Evolutionary conservation across 2,329 filamentous ascomycete species (phyloP).

Genomic region (Colletotrichum liaoningense): DNA sequence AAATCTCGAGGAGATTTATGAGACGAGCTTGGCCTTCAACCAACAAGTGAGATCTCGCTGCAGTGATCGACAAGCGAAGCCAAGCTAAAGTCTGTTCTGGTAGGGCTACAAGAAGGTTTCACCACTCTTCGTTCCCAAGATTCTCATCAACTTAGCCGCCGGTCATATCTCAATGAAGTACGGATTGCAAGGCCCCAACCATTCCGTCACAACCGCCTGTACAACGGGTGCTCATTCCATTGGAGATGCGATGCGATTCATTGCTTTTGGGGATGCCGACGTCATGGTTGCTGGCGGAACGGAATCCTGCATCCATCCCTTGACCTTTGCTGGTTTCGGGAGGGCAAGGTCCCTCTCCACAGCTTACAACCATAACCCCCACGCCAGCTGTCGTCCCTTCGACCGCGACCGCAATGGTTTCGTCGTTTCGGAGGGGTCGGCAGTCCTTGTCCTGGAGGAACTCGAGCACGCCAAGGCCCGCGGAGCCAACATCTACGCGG

Average conservation of each 20-base stretch:
- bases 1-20: constrained; percentile 90
- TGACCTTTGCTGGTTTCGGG: constrained; percentile 92
- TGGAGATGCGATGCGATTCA: constrained; percentile 92
- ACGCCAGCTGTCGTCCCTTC: constrained; percentile 84
- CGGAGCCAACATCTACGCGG: constrained; percentile 86
- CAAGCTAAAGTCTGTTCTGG: constrained; percentile 32
- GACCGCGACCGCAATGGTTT: constrained; percentile 85
- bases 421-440: constrained; percentile 92
- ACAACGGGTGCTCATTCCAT: constrained; percentile 96
- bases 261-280: constrained; percentile 89
- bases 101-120: constrained; percentile 94
- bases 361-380: constrained; percentile 78
- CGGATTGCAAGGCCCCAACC: constrained; percentile 91
- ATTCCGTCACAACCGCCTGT: constrained; percentile 92
- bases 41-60: constrained; percentile 67
- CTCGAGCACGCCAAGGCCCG: constrained; percentile 85
- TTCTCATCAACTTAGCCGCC: constrained; percentile 94
- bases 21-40: constrained; percentile 82
- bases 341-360: constrained; percentile 88
- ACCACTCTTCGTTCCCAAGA: constrained; percentile 90
- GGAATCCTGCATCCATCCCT: constrained; percentile 94
- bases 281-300: constrained; percentile 97
- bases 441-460: constrained; percentile 89
- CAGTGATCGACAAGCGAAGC: constrained; percentile 29
- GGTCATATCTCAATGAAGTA: constrained; percentile 95